Conservation (phyloP, 176 grass and related monocot genomes). For the Aechmea fasciata region DNA sequence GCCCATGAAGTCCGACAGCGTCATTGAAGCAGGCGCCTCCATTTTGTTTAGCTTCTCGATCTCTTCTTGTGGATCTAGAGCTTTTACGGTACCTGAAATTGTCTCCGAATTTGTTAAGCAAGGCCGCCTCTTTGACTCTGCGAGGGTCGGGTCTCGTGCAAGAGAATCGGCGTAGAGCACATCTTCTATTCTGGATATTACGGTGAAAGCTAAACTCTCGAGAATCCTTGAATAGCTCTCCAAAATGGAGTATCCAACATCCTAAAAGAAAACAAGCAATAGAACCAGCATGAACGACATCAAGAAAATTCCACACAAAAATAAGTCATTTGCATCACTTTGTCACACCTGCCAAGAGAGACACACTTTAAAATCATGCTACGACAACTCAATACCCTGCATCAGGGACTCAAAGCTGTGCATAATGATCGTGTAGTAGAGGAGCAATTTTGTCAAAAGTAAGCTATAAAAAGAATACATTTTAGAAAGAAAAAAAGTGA, state of each 20-base stretch:
- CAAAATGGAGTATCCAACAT: constrained; percentile 76
- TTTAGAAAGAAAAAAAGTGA: too few species aligned
- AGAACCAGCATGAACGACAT: too few species aligned
- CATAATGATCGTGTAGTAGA: not conserved
- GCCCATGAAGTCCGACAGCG: constrained; percentile 76
- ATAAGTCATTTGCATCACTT: too few species aligned
- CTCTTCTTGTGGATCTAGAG: constrained; percentile 6
- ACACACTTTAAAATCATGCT: not conserved
- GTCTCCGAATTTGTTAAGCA: not conserved
- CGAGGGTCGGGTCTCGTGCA: constrained; percentile 35
- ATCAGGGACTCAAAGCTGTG: not conserved
- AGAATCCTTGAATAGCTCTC: constrained; percentile 94
- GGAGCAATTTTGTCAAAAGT: not conserved
- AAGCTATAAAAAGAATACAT: too few species aligned
- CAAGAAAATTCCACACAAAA: too few species aligned
- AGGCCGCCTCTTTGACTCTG: constrained; percentile 11
- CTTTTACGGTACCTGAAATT: not conserved
- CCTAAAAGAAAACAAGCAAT: constrained; percentile 28
- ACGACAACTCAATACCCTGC: not conserved
- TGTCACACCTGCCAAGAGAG: too few species aligned
- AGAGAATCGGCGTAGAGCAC: constrained; percentile 51
- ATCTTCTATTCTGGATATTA: constrained; percentile 83
- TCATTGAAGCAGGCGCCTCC: constrained; percentile 29
- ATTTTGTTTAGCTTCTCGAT: constrained; percentile 12
- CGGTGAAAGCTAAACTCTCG: constrained; percentile 83